phyloP scores from a whole-genome alignment of 768 basidiomycete species.

The Suillus placidus region DNA sequence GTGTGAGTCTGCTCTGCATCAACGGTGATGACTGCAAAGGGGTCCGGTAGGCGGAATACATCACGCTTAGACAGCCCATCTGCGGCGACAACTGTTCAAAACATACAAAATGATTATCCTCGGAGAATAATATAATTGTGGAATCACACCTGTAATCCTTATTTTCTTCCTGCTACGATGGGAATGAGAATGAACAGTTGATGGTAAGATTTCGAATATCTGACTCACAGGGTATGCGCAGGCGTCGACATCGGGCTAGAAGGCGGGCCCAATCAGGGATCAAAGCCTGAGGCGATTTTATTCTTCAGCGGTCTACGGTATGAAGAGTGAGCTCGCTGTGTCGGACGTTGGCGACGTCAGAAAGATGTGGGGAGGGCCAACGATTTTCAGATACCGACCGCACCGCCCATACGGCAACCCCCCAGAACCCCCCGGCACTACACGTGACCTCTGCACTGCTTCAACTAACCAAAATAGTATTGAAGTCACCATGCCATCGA shows the following conservation, averaged over 20 bases:
- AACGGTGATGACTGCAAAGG: conserved; percentile 97
- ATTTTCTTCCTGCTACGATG: conserved; percentile 64
- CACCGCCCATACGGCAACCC: conserved; percentile 3
- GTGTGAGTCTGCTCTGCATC: conserved; percentile 98
- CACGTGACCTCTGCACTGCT: conserved; percentile 1
- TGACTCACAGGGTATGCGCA: conserved; percentile 30
- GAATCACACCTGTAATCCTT: conserved; percentile 67
- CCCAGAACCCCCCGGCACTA: conserved; percentile 16
- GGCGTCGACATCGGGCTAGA: conserved; percentile 30
- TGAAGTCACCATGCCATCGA: neutral
- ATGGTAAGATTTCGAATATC: neutral
- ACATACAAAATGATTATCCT: conserved; percentile 11
- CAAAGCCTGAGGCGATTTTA: neutral
- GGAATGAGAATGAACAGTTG: conserved; percentile 17
- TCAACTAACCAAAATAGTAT: neutral
- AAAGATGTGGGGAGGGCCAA: conserved; percentile 16
- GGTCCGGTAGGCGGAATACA: conserved; percentile 95
- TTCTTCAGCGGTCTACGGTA: neutral
- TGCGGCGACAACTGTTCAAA: conserved; percentile 82
- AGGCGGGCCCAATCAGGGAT: conserved; percentile 3
- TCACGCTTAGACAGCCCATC: conserved; percentile 93
- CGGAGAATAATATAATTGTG: neutral
- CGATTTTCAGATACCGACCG: conserved; percentile 36
- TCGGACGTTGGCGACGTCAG: conserved; percentile 20
- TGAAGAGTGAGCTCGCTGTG: neutral